Evolutionary conservation across 2,329 filamentous ascomycete genomes (phyloP).

Genomic region (Trichoderma oligosporum): DNA sequence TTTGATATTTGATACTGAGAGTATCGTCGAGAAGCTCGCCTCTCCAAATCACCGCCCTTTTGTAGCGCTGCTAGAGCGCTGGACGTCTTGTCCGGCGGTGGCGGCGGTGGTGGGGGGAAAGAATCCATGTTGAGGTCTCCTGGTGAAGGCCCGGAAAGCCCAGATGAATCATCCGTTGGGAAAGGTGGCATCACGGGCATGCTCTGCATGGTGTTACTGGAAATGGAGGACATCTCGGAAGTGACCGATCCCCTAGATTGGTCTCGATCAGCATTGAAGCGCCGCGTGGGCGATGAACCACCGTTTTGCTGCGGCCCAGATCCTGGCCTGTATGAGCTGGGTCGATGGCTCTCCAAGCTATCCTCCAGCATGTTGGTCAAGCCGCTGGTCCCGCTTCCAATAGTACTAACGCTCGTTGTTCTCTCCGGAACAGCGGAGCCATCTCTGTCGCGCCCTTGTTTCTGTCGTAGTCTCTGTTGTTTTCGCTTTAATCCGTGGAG

Average conservation of each 20-base stretch:
- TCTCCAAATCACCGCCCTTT: constrained; percentile 85
- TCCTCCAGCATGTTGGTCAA: constrained; percentile 59
- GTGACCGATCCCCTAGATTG: constrained; percentile 47
- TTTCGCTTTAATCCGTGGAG: constrained; percentile 96
- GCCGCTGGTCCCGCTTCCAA: constrained; percentile 52
- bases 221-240: constrained; percentile 63
- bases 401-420: constrained; percentile 57
- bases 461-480: constrained; percentile 77
- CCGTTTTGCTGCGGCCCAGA: constrained; percentile 28
- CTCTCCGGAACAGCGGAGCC: constrained; percentile 40
- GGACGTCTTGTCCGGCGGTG: constrained; percentile 71
- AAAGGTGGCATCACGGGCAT: constrained; percentile 73
- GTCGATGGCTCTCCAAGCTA: constrained; percentile 51
- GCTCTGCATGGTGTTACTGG: constrained; percentile 72
- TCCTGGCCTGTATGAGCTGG: constrained; percentile 35
- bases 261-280: constrained; percentile 47
- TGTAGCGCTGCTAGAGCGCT: constrained; percentile 90
- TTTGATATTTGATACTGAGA: constrained; percentile 97
- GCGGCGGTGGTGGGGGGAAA: constrained; percentile 66
- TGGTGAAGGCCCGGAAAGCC: constrained; percentile 39
- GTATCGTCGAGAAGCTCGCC: constrained; percentile 87
- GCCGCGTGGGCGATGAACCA: constrained; percentile 46
- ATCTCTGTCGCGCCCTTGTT: constrained; percentile 53
- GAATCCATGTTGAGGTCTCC: constrained; percentile 57
- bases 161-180: constrained; percentile 55